Evolutionary conservation across 208 protist species (phyloP), one percentile per base, ranked within the genome.

Genomic region (Crithidia brevicula): DNA sequence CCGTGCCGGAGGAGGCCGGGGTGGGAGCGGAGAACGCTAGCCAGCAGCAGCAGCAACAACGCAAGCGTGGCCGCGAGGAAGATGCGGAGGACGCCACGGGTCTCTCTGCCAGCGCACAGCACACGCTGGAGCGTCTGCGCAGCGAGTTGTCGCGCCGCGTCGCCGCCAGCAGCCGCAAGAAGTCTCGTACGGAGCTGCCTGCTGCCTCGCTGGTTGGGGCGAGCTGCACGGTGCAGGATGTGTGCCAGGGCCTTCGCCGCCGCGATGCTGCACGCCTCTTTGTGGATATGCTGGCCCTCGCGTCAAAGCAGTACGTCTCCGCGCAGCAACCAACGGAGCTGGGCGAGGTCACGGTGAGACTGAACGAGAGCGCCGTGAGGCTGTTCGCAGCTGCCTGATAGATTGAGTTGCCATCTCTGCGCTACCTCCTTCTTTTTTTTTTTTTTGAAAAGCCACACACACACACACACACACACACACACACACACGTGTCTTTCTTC

Each of bases 241-340:
- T 94, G 9, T 82, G 79, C 64, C 36, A 63, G 18, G 79, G 67
- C 22, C 65, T 93, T 51, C 78, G 69, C 40, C 81, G 86, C 8
- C 84, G 85, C 11, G 87, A 93, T 27, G 89, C 84, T 15, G 91
- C 91, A 2, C 81, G 89, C 1, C 58, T 81, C 8, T 96, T 96
- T 72, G 91, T 93, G 31, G 89, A 92, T 64, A 57, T 96, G 13
- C 72, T 96, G 1, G 72, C 82, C 11, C 65, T 96, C 0, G 91
- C 89, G 7, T 94, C 91, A 15, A 82, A 89, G 51, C 74, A 92
- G 77, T 52, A 85, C 31, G 57, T 96, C 0, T 43, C 34, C 6
- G 87, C 78, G 11, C 51, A 75, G 3, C 85, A 94, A 67, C 30
- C 30, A 15, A 30, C 25, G 2, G 23, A n/a, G n/a, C 42, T 38